Evolutionary conservation across 352 stramenopile species (phyloP).

Genomic region (Pythium vanterpoolii): DNA sequence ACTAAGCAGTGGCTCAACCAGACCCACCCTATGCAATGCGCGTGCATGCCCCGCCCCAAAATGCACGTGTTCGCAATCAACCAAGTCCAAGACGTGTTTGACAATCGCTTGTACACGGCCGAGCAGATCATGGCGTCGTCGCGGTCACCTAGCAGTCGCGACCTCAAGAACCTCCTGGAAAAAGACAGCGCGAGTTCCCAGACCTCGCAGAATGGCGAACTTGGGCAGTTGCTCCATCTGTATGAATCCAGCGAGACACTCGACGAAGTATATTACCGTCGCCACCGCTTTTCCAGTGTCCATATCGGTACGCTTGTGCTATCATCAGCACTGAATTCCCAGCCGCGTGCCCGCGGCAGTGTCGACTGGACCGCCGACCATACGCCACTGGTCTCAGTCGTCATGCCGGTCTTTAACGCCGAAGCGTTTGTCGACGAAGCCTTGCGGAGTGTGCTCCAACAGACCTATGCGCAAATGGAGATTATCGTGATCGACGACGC

Average conservation of each 20-base stretch:
- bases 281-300: slow-evolving; percentile 55
- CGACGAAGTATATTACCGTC: slow-evolving; percentile 53
- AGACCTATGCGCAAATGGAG: slow-evolving; percentile 48
- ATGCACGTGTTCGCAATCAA: slow-evolving; percentile 86
- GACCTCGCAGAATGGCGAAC: slow-evolving; percentile 18
- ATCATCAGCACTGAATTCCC: slow-evolving; percentile 13
- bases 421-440: slow-evolving; percentile 37
- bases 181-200: slow-evolving; percentile 3
- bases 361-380: slow-evolving; percentile 28
- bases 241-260: slow-evolving; percentile 39
- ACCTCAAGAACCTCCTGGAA: slow-evolving; percentile 4
- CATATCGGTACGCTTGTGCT: slow-evolving; percentile 79
- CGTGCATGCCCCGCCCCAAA: slow-evolving; percentile 42
- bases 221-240: slow-evolving; percentile 28
- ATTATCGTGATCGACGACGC: slow-evolving; percentile 74
- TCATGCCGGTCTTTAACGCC: slow-evolving; percentile 76
- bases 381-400: slow-evolving; percentile 45
- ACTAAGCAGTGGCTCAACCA: slow-evolving; percentile 24
- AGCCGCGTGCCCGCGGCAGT: slow-evolving; percentile 11
- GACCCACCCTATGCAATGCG: slow-evolving; percentile 33
- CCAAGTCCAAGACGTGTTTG: slow-evolving; percentile 77
- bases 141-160: slow-evolving; percentile 22
- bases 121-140: slow-evolving; percentile 10
- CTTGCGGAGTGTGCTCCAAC: slow-evolving; percentile 37
- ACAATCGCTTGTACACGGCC: slow-evolving; percentile 60